These are phyloP conservation scores for Beauveria sp. DNA, from an alignment of 2,329 filamentous ascomycete species.

Conservation along the genomic window DNA sequence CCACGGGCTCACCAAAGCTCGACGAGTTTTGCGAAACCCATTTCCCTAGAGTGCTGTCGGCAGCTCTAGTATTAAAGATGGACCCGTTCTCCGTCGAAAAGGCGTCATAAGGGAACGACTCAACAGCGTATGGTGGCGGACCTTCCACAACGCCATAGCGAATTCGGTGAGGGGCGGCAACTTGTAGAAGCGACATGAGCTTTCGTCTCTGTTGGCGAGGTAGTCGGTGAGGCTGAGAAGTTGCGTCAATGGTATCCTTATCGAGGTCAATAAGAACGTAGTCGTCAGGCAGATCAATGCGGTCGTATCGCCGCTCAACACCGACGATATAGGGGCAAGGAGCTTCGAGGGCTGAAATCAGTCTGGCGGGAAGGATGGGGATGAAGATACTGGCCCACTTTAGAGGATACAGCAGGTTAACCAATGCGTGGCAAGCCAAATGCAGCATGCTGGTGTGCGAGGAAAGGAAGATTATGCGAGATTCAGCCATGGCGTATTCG, in stretches of 20 bases:
- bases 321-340: slow-evolving; percentile 97
- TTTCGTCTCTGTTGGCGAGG: slow-evolving; percentile 88
- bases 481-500: slow-evolving; percentile 88
- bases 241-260: slow-evolving; percentile 81
- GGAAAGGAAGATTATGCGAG: slow-evolving; percentile 90
- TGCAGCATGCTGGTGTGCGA: slow-evolving; percentile 96
- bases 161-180: slow-evolving; percentile 83
- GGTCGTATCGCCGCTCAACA: slow-evolving; percentile 85
- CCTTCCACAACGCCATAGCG: slow-evolving; percentile 81
- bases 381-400: slow-evolving; percentile 95
- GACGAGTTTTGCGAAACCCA: slow-evolving; percentile 87
- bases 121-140: slow-evolving; percentile 84
- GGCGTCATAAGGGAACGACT: slow-evolving; percentile 83
- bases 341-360: slow-evolving; percentile 86
- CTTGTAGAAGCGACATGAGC: slow-evolving; percentile 76
- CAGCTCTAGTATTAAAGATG: slow-evolving; percentile 66
- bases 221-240: slow-evolving; percentile 65
- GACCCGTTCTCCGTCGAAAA: slow-evolving; percentile 81
- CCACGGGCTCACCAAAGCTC: slow-evolving; percentile 63
- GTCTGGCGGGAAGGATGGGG: slow-evolving; percentile 76
- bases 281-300: slow-evolving; percentile 79
- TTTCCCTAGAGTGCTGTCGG: slow-evolving; percentile 67
- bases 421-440: slow-evolving; percentile 80
- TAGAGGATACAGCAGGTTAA: slow-evolving; percentile 78
- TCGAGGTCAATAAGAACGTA: slow-evolving; percentile 94